These are phyloP conservation scores for Tylopilus vinaceipallidus DNA, from an alignment of 768 basidiomycete species.

Conservation along the genomic window DNA sequence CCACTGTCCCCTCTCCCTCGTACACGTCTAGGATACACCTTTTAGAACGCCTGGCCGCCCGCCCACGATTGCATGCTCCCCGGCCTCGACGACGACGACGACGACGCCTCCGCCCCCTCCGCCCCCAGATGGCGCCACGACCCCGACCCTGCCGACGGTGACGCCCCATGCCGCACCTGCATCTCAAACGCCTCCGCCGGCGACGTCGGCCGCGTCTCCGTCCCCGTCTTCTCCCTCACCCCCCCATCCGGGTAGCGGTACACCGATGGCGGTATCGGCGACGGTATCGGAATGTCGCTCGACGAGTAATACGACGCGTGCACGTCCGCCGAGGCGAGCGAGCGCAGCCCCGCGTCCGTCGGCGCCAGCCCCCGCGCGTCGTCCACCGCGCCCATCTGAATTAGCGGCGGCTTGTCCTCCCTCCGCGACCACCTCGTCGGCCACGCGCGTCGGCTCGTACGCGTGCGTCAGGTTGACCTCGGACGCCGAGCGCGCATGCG, in stretches of 20 bases:
- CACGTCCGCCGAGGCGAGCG: constrained; percentile 3
- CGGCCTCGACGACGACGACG: not conserved
- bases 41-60: constrained; percentile 20
- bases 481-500: constrained; percentile 62
- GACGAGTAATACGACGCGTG: constrained; percentile 61
- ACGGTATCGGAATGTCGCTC: constrained; percentile 48
- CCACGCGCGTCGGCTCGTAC: constrained; percentile 50
- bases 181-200: constrained; percentile 34
- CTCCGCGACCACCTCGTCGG: constrained; percentile 21
- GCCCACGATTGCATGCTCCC: constrained; percentile 17
- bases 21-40: no score
- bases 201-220: constrained; percentile 12
- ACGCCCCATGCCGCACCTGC: constrained; percentile 33
- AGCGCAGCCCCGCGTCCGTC: no score
- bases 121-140: constrained; percentile 1
- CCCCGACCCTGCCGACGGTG: constrained; percentile 3
- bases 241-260: constrained; percentile 48
- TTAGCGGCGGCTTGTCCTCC: constrained; percentile 4
- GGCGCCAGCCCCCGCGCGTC: not conserved
- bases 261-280: constrained; percentile 53
- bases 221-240: constrained; percentile 32
- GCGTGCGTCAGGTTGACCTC: constrained; percentile 45
- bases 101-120: no score
- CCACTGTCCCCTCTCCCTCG: no score
- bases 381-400: constrained; percentile 7